Evolutionary conservation across 331 rosid genomes (phyloP), one percentile per base, ranked within the genome.

Genomic region (Rosa hybrid): DNA sequence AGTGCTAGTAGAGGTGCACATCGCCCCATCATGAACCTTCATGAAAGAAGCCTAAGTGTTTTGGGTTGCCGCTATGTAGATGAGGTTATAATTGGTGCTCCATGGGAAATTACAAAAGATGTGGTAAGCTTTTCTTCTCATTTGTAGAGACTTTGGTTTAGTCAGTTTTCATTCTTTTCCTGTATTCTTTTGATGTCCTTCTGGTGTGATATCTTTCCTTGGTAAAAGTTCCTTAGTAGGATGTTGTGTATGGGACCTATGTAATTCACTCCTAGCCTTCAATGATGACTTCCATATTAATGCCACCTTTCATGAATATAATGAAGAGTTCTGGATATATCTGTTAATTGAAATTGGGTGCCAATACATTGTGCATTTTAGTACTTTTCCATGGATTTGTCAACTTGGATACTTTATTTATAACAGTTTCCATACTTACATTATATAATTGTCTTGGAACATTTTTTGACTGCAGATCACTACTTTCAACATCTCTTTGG

Each of bases 401-500:
- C 68, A 25, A 45, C 41, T 62, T 18, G n/a, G 27, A 34, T 23
- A 21, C 65, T 10, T 18, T n/a, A 57, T 64, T 18, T 44, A 6
- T 60, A 45, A 16, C 23, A 39, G 46, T 17, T 34, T 8, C 23
- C 71, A 38, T 34, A 39, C 21, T 67, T 38, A 12, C 18, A 38
- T 39, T 44, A 64, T 64, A 38, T 10, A 41, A 73, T 68, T 56
- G 76, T 75, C 46, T 48, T 53, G 85, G 76, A 67, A 81, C 77
- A 83, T 80, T 51, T 81, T 80, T 70, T 76, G 64, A 25, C 70
- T 87, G 86, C 96, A 95, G 98, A 75, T 95, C 83, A 90, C 96
- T 12, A 92, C 98, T n/a, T 95, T 95, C 80, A 83, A 92, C 90
- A 95, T 95, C 83, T 95, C 98, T 72, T 74, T 87, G 72, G 98